Evolutionary conservation across 306 rosid genomes (phyloP).

Genomic region (Begonia masoniana): DNA sequence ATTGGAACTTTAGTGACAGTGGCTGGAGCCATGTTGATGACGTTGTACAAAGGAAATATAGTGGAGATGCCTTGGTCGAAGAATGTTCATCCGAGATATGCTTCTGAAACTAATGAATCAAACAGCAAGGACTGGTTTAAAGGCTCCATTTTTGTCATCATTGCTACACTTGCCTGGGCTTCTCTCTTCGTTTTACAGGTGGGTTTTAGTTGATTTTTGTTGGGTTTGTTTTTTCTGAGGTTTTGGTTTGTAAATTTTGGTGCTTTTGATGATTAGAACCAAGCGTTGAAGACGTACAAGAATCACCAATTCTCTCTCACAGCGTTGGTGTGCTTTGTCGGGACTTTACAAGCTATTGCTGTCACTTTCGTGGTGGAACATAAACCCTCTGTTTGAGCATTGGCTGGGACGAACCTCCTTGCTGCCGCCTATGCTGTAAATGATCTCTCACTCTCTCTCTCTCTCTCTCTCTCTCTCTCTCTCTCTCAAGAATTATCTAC

Average conservation of each 20-base stretch:
- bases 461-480: neutral
- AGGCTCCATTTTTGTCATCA: conserved; percentile 60
- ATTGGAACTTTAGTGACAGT: conserved; percentile 69
- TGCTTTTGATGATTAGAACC: conserved; percentile 26
- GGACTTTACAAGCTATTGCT: conserved; percentile 59
- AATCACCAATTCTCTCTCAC: conserved; percentile 69
- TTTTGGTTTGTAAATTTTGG: neutral
- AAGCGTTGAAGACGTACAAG: conserved; percentile 70
- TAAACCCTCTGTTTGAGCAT: conserved; percentile 49
- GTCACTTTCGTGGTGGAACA: conserved; percentile 64
- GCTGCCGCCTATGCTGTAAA: conserved; percentile 86
- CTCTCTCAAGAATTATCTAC: no score
- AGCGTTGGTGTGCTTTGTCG: conserved; percentile 56
- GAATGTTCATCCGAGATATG: conserved; percentile 14
- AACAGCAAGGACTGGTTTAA: conserved; percentile 45
- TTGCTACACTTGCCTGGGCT: conserved; percentile 83
- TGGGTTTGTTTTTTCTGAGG: neutral
- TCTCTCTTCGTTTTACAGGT: conserved; percentile 84
- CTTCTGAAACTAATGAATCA: conserved; percentile 7
- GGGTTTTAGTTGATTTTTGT: conserved; percentile 5
- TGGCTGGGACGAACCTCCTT: conserved; percentile 81
- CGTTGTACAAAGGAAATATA: conserved; percentile 70
- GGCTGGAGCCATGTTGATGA: conserved; percentile 85
- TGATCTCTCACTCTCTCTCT: conserved; percentile 1
- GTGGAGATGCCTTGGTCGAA: conserved; percentile 53